Conservation (phyloP, 2,329 filamentous ascomycete genomes). For the Fusarium sp. region DNA sequence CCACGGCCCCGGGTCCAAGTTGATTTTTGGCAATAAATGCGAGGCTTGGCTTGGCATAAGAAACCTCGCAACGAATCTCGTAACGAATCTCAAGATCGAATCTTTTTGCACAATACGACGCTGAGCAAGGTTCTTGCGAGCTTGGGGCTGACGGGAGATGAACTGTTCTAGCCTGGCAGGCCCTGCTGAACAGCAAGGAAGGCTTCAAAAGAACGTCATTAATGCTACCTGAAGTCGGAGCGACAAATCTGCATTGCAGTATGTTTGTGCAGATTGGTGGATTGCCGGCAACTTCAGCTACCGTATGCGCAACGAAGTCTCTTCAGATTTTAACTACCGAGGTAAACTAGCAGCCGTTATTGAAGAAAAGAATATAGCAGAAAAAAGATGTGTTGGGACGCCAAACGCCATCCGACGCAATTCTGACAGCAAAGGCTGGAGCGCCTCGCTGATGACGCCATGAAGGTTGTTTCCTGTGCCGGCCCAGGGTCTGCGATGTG, state of each 20-base stretch:
- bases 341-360: not conserved
- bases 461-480: constrained; percentile 9
- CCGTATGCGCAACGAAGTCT: not conserved
- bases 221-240: constrained; percentile 20
- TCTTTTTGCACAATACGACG: constrained; percentile 13
- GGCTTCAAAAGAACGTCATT: constrained; percentile 19
- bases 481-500: not conserved
- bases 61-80: not conserved
- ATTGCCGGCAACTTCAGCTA: constrained; percentile 10
- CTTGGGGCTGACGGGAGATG: constrained; percentile 19
- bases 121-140: constrained; percentile 24
- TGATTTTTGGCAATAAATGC: constrained; percentile 10
- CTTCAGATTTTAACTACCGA: constrained; percentile 22
- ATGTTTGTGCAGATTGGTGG: constrained; percentile 5
- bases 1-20: constrained; percentile 36
- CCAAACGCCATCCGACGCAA: constrained; percentile 5
- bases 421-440: constrained; percentile 2
- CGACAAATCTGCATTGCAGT: constrained; percentile 1
- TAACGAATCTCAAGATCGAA: constrained; percentile 12
- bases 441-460: constrained; percentile 31
- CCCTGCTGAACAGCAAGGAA: constrained; percentile 23
- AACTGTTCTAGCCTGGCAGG: constrained; percentile 21
- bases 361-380: not conserved
- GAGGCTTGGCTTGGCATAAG: not conserved
- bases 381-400: not conserved